Evolutionary conservation across 2,329 filamentous ascomycete genomes (phyloP), one percentile per base, ranked within the genome.

Genomic region (Alternaria tenuissima): DNA sequence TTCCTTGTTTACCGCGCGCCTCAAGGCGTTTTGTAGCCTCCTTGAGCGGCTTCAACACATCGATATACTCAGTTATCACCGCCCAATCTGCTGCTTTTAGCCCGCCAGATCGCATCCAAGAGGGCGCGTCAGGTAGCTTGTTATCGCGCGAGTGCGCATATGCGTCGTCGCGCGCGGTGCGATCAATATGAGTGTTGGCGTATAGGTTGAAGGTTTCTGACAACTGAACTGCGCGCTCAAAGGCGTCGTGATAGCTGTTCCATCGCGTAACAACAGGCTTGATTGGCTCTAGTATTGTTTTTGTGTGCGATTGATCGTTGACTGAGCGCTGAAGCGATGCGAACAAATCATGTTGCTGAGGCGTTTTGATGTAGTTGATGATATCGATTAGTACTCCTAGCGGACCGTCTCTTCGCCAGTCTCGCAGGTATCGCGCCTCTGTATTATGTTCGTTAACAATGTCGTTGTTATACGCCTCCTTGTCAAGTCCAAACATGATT

Each of bases 181-280:
- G 30, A 32, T 32, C 9, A 11, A 58, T 46, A 28, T 53, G 32
- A n/a, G 52, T 14, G 4, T 53, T 7, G 22, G 28, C n/a, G 16
- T 51, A 60, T 7, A 6, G 18, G 22, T 52, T 56, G 12, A 60
- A 22, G 3, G 36, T 52, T n/a, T 3, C 11, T 26, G 49, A n/a
- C 4, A 55, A 14, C n/a, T 49, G n/a, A 30, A 49, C 24, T 5
- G 57, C 57, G 4, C 57, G 48, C 46, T 59, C 49, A 52, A 57
- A 52, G 28, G 14, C 11, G 7, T 4, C 16, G n/a, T 36, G 34
- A 16, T 24, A 43, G 1, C 38, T 43, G 36, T 52, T 43, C 24
- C 24, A 52, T 26, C 22, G 36, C 24, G 57, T 59, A 16, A 54
- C 36, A 16, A 59, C 34, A 20, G 32, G 57, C 44, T 53, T 59